Evolutionary conservation across 75 land plant species (phyloP).

Genomic region (Sequoiadendron giganteum): DNA sequence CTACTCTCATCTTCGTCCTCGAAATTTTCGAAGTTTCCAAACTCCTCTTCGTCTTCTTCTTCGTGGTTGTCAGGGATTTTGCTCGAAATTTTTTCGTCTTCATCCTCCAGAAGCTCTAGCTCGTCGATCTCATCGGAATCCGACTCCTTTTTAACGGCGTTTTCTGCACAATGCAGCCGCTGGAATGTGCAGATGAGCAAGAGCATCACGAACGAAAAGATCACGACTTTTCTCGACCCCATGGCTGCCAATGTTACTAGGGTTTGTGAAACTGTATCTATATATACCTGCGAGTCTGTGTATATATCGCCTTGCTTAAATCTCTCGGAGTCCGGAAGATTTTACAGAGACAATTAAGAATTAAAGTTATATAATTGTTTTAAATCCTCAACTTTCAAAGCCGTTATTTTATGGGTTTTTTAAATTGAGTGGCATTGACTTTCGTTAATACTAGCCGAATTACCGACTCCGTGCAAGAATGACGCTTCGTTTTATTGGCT

Average conservation of each 20-base stretch:
- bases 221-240: background rate
- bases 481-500: background rate
- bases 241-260: background rate
- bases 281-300: background rate
- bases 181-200: background rate
- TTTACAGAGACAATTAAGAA: background rate
- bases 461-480: background rate
- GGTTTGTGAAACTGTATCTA: background rate
- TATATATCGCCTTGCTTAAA: no score
- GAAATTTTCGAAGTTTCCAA: slow-evolving; percentile 13
- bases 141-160: background rate
- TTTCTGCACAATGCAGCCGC: background rate
- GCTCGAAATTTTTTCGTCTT: slow-evolving; percentile 2
- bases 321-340: background rate
- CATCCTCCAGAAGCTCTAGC: slow-evolving; percentile 24
- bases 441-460: no score
- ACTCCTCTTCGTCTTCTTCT: slow-evolving; percentile 23
- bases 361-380: background rate
- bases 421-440: background rate
- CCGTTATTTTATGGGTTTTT: background rate
- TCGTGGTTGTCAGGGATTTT: background rate
- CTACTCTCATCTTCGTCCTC: slow-evolving; percentile 16
- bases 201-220: background rate
- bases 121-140: slow-evolving; percentile 18
- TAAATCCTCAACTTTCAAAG: background rate